Percentiles rank a stretch among this genome's conserved stretches.
These are phyloP conservation scores for Alternaria consortialis DNA, from an alignment of 2,329 filamentous ascomycete genomes.

Conservation along the genomic window DNA sequence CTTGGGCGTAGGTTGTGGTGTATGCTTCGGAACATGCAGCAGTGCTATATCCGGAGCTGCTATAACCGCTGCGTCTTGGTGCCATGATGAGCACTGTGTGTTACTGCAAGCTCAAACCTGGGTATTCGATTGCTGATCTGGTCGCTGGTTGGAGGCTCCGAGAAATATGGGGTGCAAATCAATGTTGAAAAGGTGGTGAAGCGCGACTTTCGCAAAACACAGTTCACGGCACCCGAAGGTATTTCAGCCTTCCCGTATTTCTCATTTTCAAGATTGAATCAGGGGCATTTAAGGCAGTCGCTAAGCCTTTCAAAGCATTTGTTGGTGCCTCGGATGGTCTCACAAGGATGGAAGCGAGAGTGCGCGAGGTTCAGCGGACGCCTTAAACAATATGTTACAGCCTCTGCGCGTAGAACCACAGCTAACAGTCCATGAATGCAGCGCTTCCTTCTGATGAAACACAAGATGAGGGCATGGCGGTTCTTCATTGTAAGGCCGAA, in stretches of 20 bases:
- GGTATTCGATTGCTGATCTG: background rate
- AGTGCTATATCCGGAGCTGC: constrained; percentile 1
- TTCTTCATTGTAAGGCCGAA: background rate
- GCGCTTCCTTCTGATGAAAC: background rate
- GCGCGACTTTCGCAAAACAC: background rate
- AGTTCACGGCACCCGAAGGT: background rate
- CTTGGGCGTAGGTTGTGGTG: constrained; percentile 3
- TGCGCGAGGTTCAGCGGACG: background rate
- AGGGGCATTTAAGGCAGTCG: background rate
- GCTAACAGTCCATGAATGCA: background rate
- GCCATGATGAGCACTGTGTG: constrained; percentile 28
- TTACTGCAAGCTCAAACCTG: background rate
- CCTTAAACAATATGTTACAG: background rate
- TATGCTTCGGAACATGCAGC: constrained; percentile 30
- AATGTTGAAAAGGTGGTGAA: background rate
- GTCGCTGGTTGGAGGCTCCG: background rate
- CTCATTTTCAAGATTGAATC: constrained; percentile 1
- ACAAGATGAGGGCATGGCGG: background rate
- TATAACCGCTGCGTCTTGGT: constrained; percentile 28
- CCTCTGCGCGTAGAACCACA: background rate
- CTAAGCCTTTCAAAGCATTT: background rate
- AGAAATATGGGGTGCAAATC: too few species aligned
- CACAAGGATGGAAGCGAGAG: constrained; percentile 4
- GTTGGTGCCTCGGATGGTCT: constrained; percentile 1
- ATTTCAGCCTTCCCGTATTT: background rate